Percentiles rank a stretch among this genome's conserved stretches.
Conservation (phyloP, 768 basidiomycete genomes). For the Suillus subalutaceus region DNA sequence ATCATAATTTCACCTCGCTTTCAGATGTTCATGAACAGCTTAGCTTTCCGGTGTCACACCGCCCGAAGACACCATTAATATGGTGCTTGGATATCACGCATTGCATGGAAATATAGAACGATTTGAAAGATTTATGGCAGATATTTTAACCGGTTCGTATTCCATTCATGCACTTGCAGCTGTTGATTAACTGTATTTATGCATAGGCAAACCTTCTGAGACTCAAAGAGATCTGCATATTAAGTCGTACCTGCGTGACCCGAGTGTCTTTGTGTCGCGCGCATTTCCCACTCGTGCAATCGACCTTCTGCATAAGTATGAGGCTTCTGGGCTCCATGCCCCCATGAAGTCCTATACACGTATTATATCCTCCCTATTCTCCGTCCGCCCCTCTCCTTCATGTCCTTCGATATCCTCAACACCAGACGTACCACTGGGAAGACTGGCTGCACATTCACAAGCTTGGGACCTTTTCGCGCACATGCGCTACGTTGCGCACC, state of each 20-base stretch:
- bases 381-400: slow-evolving; percentile 38
- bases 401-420: slow-evolving; percentile 11
- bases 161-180: not conserved
- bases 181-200: slow-evolving; percentile 19
- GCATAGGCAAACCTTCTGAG: slow-evolving; percentile 43
- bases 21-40: slow-evolving; percentile 5
- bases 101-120: slow-evolving; percentile 44
- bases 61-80: slow-evolving; percentile 47
- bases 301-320: slow-evolving; percentile 70
- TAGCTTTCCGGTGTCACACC: slow-evolving; percentile 47
- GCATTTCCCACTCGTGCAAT: slow-evolving; percentile 67
- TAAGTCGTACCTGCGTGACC: slow-evolving; percentile 54
- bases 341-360: slow-evolving; percentile 78
- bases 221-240: slow-evolving; percentile 73
- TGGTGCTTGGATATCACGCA: slow-evolving; percentile 54
- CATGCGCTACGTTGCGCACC: slow-evolving; percentile 95
- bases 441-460: slow-evolving; percentile 62
- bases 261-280: slow-evolving; percentile 22
- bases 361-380: slow-evolving; percentile 61
- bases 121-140: slow-evolving; percentile 48
- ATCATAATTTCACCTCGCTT: not conserved
- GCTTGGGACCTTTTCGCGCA: slow-evolving; percentile 96
- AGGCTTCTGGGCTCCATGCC: slow-evolving; percentile 59
- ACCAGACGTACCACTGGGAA: slow-evolving; percentile 23
- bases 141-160: slow-evolving; percentile 46